Conservation (phyloP, 1,284 basidiomycete species). For the Papiliotrema nemorosa region DNA sequence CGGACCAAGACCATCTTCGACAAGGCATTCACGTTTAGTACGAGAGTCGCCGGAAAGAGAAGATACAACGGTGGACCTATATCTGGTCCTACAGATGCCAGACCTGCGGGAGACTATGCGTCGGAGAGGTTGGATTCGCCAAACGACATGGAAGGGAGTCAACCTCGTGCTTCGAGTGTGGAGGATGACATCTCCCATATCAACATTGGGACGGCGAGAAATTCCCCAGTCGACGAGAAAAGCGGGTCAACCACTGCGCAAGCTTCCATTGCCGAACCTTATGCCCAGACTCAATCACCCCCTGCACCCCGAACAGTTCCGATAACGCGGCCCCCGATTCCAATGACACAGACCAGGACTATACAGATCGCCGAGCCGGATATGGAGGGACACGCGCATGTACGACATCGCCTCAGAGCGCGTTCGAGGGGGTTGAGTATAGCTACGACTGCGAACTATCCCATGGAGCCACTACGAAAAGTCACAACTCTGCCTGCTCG, state of each 20-base stretch:
- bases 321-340: not conserved
- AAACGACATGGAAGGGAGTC: no score
- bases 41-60: not conserved
- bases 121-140: no score
- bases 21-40: not conserved
- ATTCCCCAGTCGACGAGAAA: not conserved
- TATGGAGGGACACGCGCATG: no score
- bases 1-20: conserved; percentile 17
- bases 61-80: not conserved
- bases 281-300: not conserved
- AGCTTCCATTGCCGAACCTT: not conserved
- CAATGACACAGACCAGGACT: not conserved
- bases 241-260: not conserved
- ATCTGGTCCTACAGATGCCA: conserved; percentile 6
- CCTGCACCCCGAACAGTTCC: not conserved
- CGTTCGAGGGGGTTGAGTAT: conserved; percentile 2
- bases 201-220: not conserved
- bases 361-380: not conserved
- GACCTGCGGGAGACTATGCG: conserved; percentile 1
- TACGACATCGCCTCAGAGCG: conserved; percentile 3
- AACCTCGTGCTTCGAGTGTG: no score
- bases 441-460: not conserved
- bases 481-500: no score
- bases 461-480: no score
- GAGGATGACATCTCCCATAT: no score